Conservation (phyloP, 768 basidiomycete species). For the Xerocomus spinulosus region DNA sequence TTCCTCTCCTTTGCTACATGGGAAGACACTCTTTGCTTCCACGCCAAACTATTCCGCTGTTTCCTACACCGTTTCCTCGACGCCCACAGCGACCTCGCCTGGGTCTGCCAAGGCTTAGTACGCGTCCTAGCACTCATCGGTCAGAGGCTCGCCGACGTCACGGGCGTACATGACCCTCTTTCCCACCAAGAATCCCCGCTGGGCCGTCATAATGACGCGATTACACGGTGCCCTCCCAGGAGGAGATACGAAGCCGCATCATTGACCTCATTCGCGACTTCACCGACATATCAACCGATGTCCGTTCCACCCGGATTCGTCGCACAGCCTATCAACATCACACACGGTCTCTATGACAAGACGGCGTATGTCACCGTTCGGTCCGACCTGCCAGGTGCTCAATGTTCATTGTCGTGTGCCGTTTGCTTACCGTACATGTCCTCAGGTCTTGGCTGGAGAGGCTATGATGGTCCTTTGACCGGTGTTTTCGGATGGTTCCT, state of each 20-base stretch:
- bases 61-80: conserved; percentile 4
- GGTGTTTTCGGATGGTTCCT: not conserved
- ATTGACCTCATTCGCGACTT: not conserved
- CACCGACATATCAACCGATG: not conserved
- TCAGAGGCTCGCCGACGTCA: not conserved
- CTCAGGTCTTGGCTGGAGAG: not conserved
- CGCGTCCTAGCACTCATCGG: not conserved
- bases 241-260: conserved; percentile 1
- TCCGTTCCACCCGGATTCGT: not conserved
- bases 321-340: not conserved
- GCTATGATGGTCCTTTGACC: not conserved
- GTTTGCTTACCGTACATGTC: not conserved
- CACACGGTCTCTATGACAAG: conserved; percentile 1
- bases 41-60: conserved; percentile 12
- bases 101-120: not conserved
- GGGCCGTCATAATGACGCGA: not conserved
- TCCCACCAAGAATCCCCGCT: not conserved
- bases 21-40: conserved; percentile 14
- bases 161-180: not conserved
- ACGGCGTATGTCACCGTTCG: not conserved
- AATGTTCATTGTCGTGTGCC: not conserved
- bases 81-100: not conserved
- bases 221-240: conserved; percentile 10
- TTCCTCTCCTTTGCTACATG: conserved; percentile 4
- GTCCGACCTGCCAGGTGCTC: conserved; percentile 2